These are phyloP conservation scores for Fusarium sp. DNA, from an alignment of 2,329 filamentous ascomycete genomes.

Conservation along the genomic window DNA sequence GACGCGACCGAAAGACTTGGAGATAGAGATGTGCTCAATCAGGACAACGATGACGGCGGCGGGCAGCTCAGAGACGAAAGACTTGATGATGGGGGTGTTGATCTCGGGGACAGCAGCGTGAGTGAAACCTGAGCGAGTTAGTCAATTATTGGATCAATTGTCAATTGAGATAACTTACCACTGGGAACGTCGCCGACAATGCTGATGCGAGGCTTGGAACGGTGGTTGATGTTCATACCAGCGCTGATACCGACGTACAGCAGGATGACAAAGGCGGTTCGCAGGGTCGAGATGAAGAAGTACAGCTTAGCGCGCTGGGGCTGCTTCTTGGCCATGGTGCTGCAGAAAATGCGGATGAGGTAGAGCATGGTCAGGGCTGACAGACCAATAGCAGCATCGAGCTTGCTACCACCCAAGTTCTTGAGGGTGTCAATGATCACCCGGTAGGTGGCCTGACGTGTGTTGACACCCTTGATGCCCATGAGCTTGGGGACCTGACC, in stretches of 20 bases:
- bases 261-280: slow-evolving; percentile 83
- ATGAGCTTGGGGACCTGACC: slow-evolving; percentile 64
- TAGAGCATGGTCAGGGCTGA: slow-evolving; percentile 77
- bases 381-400: slow-evolving; percentile 81
- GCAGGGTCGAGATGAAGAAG: slow-evolving; percentile 83
- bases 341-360: slow-evolving; percentile 71
- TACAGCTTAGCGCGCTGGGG: slow-evolving; percentile 75
- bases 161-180: slow-evolving; percentile 56
- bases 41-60: slow-evolving; percentile 81
- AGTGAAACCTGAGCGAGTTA: slow-evolving; percentile 67
- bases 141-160: not conserved
- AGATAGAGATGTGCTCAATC: slow-evolving; percentile 85
- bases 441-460: slow-evolving; percentile 59
- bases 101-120: slow-evolving; percentile 75
- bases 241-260: slow-evolving; percentile 84
- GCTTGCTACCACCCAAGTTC: slow-evolving; percentile 59
- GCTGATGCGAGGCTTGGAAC: slow-evolving; percentile 67
- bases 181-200: slow-evolving; percentile 77
- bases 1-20: slow-evolving; percentile 83
- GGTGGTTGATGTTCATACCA: slow-evolving; percentile 72
- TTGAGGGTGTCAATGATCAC: slow-evolving; percentile 65
- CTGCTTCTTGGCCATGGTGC: slow-evolving; percentile 72
- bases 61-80: slow-evolving; percentile 75
- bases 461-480: slow-evolving; percentile 63
- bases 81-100: slow-evolving; percentile 68